These are phyloP conservation scores for Schrenkiella parvula DNA, from an alignment of 345 rosid genomes.

Conservation along the genomic window DNA sequence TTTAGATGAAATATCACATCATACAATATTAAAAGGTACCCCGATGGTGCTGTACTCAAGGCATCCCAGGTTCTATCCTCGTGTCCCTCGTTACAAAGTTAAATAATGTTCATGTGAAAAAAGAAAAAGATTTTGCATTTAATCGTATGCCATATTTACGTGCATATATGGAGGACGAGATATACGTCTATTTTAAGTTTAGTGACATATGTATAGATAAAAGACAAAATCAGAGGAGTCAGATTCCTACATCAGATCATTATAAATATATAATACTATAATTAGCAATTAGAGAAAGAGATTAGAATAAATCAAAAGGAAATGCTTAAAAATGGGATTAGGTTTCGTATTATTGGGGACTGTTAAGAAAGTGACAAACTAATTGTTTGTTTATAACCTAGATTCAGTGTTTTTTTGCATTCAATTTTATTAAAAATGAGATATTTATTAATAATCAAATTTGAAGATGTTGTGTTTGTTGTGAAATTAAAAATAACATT, in stretches of 20 bases:
- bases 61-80: slow-evolving; percentile 4
- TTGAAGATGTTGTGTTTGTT: background rate
- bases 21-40: background rate
- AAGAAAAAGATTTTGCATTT: background rate
- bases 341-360: slow-evolving; percentile 2
- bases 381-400: background rate
- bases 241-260: slow-evolving; percentile 17
- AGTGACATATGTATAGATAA: background rate
- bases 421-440: background rate
- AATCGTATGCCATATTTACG: background rate
- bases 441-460: background rate
- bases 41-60: background rate
- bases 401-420: slow-evolving; percentile 1
- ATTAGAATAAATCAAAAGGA: background rate
- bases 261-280: background rate
- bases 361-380: background rate
- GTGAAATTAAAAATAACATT: background rate
- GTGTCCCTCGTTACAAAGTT: background rate
- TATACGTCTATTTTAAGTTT: slow-evolving; percentile 13
- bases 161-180: background rate
- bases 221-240: slow-evolving; percentile 23
- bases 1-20: background rate
- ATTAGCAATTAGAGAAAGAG: background rate
- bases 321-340: slow-evolving; percentile 2
- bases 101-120: background rate